Evolutionary conservation across 1,284 basidiomycete genomes (phyloP).

Genomic region (Cystobasidium pallidum): DNA sequence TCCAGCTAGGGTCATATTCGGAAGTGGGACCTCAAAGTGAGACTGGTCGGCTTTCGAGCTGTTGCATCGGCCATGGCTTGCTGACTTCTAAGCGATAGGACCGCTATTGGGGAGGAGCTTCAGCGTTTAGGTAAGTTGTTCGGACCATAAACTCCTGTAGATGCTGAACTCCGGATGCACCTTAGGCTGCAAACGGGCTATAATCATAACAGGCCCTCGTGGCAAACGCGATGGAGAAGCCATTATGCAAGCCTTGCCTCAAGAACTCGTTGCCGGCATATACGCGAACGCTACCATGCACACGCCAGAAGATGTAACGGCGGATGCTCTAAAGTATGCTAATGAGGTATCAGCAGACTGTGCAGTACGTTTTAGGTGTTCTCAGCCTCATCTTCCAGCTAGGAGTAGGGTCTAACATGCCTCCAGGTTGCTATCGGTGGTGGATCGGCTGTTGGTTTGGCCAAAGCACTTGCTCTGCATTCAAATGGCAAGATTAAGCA

Average conservation of each 20-base stretch:
- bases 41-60: not conserved
- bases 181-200: slow-evolving; percentile 50
- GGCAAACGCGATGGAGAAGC: slow-evolving; percentile 32
- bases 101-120: slow-evolving; percentile 58
- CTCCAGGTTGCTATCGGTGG: slow-evolving; percentile 57
- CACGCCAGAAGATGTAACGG: slow-evolving; percentile 60
- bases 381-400: too few species aligned
- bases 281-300: slow-evolving; percentile 60
- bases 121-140: slow-evolving; percentile 55
- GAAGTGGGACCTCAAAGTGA: slow-evolving; percentile 56
- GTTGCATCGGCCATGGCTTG: not conserved
- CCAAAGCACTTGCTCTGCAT: slow-evolving; percentile 59
- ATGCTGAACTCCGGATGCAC: too few species aligned
- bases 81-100: slow-evolving; percentile 8
- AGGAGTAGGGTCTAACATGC: not conserved
- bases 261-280: slow-evolving; percentile 45
- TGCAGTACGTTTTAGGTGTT: slow-evolving; percentile 52
- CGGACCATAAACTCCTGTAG: slow-evolving; percentile 53
- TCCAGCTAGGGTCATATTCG: slow-evolving; percentile 60
- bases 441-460: slow-evolving; percentile 60
- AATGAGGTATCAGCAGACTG: slow-evolving; percentile 58
- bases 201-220: slow-evolving; percentile 51
- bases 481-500: slow-evolving; percentile 57
- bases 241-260: slow-evolving; percentile 34
- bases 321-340: slow-evolving; percentile 56